These are phyloP conservation scores for Umbelopsis isabellina DNA, from an alignment of 192 early-diverging fungal species.

Conservation along the genomic window DNA sequence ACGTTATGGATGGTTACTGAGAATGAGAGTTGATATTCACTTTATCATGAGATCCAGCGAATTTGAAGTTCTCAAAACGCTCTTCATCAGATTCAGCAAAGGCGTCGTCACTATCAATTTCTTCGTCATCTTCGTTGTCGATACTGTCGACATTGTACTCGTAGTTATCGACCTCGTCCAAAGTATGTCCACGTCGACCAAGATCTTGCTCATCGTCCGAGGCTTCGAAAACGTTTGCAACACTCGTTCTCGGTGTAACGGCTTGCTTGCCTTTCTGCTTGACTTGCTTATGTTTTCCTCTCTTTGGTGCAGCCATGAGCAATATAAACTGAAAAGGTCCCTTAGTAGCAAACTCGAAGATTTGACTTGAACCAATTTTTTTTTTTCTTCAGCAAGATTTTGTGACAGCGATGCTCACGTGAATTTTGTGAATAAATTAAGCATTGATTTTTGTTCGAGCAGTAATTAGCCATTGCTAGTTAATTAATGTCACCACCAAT, in stretches of 20 bases:
- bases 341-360: background rate
- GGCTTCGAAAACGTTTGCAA: constrained; percentile 47
- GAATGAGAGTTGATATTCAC: constrained; percentile 1
- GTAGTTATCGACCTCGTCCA: constrained; percentile 67
- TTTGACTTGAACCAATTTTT: background rate
- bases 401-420: constrained; percentile 10
- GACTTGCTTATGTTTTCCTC: constrained; percentile 5
- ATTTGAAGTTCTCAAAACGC: constrained; percentile 72
- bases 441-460: no score
- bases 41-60: constrained; percentile 56
- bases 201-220: constrained; percentile 45
- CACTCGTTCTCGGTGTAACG: background rate
- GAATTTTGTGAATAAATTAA: background rate
- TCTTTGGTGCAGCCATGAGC: constrained; percentile 19
- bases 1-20: background rate
- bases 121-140: constrained; percentile 89
- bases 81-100: constrained; percentile 88
- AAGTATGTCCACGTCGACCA: constrained; percentile 44
- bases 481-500: no score
- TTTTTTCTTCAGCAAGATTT: background rate
- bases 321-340: background rate
- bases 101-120: constrained; percentile 90
- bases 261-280: constrained; percentile 15
- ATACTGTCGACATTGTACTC: constrained; percentile 80
- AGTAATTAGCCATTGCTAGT: no score